Evolutionary conservation across 1,139 yeast species (phyloP), one percentile per base, ranked within the genome.

Genomic region (Scheffersomyces stambukii): DNA sequence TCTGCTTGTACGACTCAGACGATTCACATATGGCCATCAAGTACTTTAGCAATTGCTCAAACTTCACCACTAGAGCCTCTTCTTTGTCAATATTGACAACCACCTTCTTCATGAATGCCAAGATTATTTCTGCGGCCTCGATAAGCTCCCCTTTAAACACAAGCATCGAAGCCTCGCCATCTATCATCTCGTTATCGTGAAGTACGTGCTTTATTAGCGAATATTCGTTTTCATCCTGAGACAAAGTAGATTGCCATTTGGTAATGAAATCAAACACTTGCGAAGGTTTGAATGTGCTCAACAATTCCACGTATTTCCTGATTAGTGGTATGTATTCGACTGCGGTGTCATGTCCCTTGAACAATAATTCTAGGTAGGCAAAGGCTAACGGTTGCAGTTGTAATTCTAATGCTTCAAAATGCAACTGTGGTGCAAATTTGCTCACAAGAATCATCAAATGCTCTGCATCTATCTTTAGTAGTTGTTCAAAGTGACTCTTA

Each of bases 11-110:
- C 2, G 48, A 42, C 8, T 38, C 46, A 4, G 49, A 43, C 3
- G 29, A 31, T 24, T 58, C 60, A 13, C 71, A 53, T 3, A 68
- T 45, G 3, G 43, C 36, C 38, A 72, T 61, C 4, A 64, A 70
- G 19, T 56, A 39, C 5, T 53, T 47, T 8, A 72, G 38, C 18
- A 55, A 50, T 4, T 48, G 45, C 54, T 62, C 55, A 13, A 66
- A 40, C 3, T 28, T 17, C 10, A 59, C 31, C 3, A 66, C 40
- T 18, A 50, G 52, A 6, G 48, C 36, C 29, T 67, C 40, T 9
- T 64, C 53, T 13, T 49, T 50, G 13, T 7, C 21, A 57, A 32
- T 3, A 64, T 40, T 19, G 49, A n/a, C n/a, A n/a, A n/a, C n/a
- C n/a, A n/a, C 40, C 4, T 48, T 31, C 3, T 37, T 29, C 9